phyloP scores from a whole-genome alignment of 2,329 filamentous ascomycete genomes.

The Pseudogymnoascus sp. region DNA sequence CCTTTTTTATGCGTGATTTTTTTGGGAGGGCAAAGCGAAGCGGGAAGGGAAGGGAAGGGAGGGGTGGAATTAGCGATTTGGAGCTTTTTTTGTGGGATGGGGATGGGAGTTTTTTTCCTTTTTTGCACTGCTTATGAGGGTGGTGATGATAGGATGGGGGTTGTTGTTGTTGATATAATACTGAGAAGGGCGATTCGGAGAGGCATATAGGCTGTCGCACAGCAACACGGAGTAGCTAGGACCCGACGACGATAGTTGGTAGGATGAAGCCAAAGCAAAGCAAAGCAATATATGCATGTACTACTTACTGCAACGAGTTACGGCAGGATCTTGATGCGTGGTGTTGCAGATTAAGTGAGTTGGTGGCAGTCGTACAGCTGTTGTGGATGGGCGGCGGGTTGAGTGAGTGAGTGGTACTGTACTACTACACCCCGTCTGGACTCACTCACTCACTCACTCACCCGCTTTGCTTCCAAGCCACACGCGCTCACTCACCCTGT shows the following conservation, averaged over 20 bases:
- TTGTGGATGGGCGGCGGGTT: no score
- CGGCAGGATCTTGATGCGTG: background rate
- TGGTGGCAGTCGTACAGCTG: no score
- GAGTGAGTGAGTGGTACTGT: no score
- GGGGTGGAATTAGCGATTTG: background rate
- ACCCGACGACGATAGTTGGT: background rate
- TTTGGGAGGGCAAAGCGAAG: background rate
- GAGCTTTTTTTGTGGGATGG: no score
- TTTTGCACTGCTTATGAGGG: background rate
- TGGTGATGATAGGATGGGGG: background rate
- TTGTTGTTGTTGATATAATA: background rate
- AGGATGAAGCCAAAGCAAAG: no score
- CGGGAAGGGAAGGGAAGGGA: background rate
- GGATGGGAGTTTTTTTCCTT: no score
- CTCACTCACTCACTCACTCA: no score
- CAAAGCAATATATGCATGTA: conserved; percentile 7
- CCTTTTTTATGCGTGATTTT: background rate
- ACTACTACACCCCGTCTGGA: no score
- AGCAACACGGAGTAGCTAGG: background rate
- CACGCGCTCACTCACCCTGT: no score
- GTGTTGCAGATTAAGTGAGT: no score
- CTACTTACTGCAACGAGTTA: background rate
- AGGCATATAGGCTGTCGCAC: background rate
- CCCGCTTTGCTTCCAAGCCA: no score
- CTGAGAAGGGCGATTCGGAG: background rate